Percentiles rank a stretch among this genome's conserved stretches.
These are phyloP conservation scores for Petunia hybrid DNA, from an alignment of 305 asterid species.

Conservation along the genomic window DNA sequence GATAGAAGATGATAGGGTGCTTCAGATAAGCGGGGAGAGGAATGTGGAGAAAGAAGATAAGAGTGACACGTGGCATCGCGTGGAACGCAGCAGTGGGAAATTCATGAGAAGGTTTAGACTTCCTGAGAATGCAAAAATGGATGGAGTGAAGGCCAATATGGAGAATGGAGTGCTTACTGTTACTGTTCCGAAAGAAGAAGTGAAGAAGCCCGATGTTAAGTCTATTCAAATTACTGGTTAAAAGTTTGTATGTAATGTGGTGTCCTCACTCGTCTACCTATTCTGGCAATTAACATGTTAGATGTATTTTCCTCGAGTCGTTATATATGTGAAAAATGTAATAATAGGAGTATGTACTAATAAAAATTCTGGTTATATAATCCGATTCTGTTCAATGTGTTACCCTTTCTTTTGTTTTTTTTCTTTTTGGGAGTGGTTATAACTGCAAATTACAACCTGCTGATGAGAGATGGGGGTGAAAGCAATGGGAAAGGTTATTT, in stretches of 20 bases:
- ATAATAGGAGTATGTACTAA: no score
- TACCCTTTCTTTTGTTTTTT: no score
- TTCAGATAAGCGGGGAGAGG: conserved; percentile 45
- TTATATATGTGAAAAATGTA: no score
- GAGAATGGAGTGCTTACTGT: conserved; percentile 40
- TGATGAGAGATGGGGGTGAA: no score
- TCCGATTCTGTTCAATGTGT: no score
- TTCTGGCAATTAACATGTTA: no score
- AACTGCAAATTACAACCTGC: no score
- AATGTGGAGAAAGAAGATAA: conserved; percentile 39
- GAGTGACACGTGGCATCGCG: conserved; percentile 37
- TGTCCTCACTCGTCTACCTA: neutral
- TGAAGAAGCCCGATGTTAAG: conserved; percentile 35
- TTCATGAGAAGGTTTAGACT: conserved; percentile 43
- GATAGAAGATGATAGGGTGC: conserved; percentile 35
- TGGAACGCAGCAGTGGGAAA: conserved; percentile 43
- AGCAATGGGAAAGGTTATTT: no score
- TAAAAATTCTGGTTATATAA: no score
- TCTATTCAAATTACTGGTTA: conserved; percentile 35
- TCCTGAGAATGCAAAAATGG: conserved; percentile 39
- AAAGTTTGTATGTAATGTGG: neutral
- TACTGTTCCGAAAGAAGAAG: conserved; percentile 35
- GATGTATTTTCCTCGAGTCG: no score
- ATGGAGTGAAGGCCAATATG: conserved; percentile 33
- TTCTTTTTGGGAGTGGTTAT: no score